Conservation (phyloP, 768 basidiomycete genomes). For the Boletus pseudopeckii region DNA sequence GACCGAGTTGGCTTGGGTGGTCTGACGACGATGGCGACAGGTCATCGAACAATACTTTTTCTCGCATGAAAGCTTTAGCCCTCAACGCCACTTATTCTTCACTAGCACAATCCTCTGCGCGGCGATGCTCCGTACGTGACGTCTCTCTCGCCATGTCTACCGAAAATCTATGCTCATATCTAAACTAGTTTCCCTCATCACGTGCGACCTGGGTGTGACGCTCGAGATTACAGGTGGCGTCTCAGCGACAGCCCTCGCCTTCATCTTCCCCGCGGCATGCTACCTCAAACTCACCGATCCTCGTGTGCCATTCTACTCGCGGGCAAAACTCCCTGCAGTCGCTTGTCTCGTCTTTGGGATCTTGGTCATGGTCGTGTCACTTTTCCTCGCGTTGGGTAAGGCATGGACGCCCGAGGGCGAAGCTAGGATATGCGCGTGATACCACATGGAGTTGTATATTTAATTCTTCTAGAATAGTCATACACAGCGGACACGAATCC, state of each 20-base stretch:
- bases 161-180: neutral
- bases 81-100: conserved; percentile 84
- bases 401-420: conserved; percentile 72
- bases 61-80: conserved; percentile 77
- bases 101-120: conserved; percentile 80
- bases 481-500: conserved; percentile 1
- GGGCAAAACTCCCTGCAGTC: conserved; percentile 72
- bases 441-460: conserved; percentile 16
- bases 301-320: conserved; percentile 59
- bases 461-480: conserved; percentile 18
- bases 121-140: conserved; percentile 71
- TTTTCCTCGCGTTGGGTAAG: conserved; percentile 73
- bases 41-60: conserved; percentile 97
- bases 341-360: conserved; percentile 71
- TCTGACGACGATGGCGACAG: conserved; percentile 36
- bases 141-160: neutral
- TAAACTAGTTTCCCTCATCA: conserved; percentile 77
- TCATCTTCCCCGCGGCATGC: conserved; percentile 87
- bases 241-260: conserved; percentile 87
- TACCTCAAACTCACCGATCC: conserved; percentile 71
- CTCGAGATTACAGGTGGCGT: conserved; percentile 98
- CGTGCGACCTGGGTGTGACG: conserved; percentile 97
- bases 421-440: conserved; percentile 67
- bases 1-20: neutral
- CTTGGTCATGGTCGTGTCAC: conserved; percentile 72